phyloP scores from a whole-genome alignment of 2,329 filamentous ascomycete genomes.

The Sordariomycetes sp. region DNA sequence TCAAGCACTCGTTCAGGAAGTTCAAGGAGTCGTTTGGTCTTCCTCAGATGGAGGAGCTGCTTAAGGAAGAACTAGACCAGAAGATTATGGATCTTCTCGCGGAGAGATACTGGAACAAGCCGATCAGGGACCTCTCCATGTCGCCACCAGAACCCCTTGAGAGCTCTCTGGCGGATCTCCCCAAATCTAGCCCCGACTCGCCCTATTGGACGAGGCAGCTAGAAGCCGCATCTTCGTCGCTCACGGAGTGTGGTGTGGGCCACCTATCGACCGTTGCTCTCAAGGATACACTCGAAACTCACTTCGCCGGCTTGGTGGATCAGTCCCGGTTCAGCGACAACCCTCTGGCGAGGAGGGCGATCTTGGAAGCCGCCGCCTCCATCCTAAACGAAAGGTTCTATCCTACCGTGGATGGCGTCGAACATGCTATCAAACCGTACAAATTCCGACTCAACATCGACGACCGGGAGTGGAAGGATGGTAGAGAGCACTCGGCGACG shows the following conservation, averaged over 20 bases:
- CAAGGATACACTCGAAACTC: slow-evolving; percentile 70
- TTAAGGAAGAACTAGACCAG: slow-evolving; percentile 90
- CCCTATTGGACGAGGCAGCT: slow-evolving; percentile 90
- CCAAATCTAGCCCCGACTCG: slow-evolving; percentile 73
- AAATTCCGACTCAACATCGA: slow-evolving; percentile 97
- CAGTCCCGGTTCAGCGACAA: slow-evolving; percentile 79
- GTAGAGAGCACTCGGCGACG: slow-evolving; percentile 66
- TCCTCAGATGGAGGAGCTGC: slow-evolving; percentile 72
- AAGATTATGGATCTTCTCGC: slow-evolving; percentile 87
- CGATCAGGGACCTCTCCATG: slow-evolving; percentile 67
- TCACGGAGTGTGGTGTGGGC: slow-evolving; percentile 91
- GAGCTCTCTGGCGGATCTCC: slow-evolving; percentile 63
- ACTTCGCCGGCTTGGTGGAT: slow-evolving; percentile 66
- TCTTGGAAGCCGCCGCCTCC: slow-evolving; percentile 75
- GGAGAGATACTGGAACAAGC: slow-evolving; percentile 94
- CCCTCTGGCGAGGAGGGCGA: slow-evolving; percentile 86
- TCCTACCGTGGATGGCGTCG: slow-evolving; percentile 92
- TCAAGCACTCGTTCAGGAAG: slow-evolving; percentile 96
- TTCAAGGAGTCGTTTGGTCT: slow-evolving; percentile 85
- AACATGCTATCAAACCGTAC: slow-evolving; percentile 98
- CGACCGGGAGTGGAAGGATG: slow-evolving; percentile 74
- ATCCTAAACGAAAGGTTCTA: slow-evolving; percentile 93
- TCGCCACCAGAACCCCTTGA: slow-evolving; percentile 42
- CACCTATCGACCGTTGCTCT: slow-evolving; percentile 86
- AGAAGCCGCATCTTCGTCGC: slow-evolving; percentile 75